phyloP scores from a whole-genome alignment of 129 eudicot species.

The Silybum marianum region DNA sequence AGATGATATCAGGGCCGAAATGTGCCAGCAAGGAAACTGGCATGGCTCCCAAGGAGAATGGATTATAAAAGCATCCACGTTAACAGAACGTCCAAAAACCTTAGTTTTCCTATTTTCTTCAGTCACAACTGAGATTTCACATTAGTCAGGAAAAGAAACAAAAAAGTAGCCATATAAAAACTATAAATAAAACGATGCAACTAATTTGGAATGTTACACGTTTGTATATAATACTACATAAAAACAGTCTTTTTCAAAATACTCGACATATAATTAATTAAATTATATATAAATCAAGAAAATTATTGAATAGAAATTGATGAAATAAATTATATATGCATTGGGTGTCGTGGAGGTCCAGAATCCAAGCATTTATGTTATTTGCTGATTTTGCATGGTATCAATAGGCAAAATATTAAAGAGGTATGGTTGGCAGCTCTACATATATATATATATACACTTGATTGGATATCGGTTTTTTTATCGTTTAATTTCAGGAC shows the following conservation, averaged over 20 bases:
- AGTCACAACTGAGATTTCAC: no score
- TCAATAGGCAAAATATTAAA: constrained; percentile 19
- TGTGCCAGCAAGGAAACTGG: no score
- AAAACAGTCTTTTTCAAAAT: not conserved
- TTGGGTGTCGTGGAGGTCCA: constrained; percentile 23
- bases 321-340: not conserved
- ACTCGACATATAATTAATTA: not conserved
- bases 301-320: not conserved
- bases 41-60: no score
- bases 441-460: no score
- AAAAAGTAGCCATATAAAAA: no score
- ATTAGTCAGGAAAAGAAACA: no score
- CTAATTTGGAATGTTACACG: not conserved
- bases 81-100: no score
- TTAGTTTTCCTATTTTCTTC: no score
- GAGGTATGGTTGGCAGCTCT: constrained; percentile 30
- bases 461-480: not conserved
- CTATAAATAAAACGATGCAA: not conserved
- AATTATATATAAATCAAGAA: not conserved
- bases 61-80: no score
- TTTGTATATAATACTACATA: not conserved
- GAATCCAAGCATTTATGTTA: constrained; percentile 4
- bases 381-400: constrained; percentile 13
- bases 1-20: no score
- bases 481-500: not conserved